These are phyloP conservation scores for Kluyveromyces sp. DNA, from an alignment of 1,139 yeast genomes.

Conservation along the genomic window DNA sequence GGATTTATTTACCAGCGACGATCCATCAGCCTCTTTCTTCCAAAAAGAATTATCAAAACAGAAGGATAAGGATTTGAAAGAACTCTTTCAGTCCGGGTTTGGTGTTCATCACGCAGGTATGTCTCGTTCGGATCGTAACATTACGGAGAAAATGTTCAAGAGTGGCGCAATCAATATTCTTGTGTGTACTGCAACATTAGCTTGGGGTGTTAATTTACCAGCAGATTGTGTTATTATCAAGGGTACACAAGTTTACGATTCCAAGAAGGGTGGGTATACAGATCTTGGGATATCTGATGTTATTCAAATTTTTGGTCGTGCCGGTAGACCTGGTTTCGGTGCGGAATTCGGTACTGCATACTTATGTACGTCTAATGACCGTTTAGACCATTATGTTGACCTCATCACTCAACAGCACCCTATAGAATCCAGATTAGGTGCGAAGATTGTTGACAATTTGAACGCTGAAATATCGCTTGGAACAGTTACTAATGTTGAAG, in stretches of 20 bases:
- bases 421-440: constrained; percentile 76
- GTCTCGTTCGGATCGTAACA: constrained; percentile 82
- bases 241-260: constrained; percentile 93
- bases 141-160: constrained; percentile 81
- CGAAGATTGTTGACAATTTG: constrained; percentile 78
- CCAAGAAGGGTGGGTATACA: constrained; percentile 88
- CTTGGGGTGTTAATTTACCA: constrained; percentile 99
- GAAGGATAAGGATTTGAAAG: constrained; percentile 72
- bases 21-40: constrained; percentile 38
- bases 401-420: constrained; percentile 93
- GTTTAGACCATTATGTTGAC: constrained; percentile 78
- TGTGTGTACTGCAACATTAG: constrained; percentile 94
- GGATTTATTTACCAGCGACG: constrained; percentile 55
- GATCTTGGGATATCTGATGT: constrained; percentile 96
- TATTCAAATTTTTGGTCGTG: constrained; percentile 97
- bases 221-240: constrained; percentile 96
- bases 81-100: constrained; percentile 73
- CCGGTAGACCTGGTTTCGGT: constrained; percentile 92
- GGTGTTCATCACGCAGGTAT: constrained; percentile 98
- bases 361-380: constrained; percentile 74
- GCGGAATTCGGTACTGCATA: constrained; percentile 91
- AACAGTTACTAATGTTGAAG: constrained; percentile 88
- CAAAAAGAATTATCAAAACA: constrained; percentile 65
- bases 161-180: constrained; percentile 82
- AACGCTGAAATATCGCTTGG: constrained; percentile 96